Conservation (phyloP, 805 yeast genomes). For the Saccharomycopsis fibuligera region DNA sequence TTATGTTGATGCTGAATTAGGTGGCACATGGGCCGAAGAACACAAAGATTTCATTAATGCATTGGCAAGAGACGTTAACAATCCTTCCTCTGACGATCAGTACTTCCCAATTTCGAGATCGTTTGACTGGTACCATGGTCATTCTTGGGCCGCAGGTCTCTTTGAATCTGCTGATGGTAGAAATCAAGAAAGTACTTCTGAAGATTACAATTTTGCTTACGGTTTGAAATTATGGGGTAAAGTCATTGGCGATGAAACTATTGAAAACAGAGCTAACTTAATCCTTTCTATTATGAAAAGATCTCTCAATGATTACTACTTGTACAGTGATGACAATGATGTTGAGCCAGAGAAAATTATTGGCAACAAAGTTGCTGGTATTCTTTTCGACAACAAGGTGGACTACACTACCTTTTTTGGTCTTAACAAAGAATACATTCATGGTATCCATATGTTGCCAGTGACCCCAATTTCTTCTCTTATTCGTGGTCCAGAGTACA, state of each 20-base stretch:
- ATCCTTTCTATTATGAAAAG: constrained; percentile 49
- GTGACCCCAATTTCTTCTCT: constrained; percentile 61
- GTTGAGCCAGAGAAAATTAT: constrained; percentile 44
- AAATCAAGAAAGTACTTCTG: constrained; percentile 65
- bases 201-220: constrained; percentile 62
- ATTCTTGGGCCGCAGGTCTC: constrained; percentile 68
- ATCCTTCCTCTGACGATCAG: constrained; percentile 45
- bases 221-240: constrained; percentile 65
- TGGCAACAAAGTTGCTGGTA: constrained; percentile 60
- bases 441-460: constrained; percentile 77
- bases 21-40: constrained; percentile 45
- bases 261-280: constrained; percentile 50
- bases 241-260: constrained; percentile 45
- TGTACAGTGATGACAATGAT: constrained; percentile 42
- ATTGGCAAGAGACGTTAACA: constrained; percentile 60
- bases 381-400: constrained; percentile 61
- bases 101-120: constrained; percentile 59
- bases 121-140: constrained; percentile 71
- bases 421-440: constrained; percentile 50
- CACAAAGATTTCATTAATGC: constrained; percentile 54
- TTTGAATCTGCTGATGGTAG: constrained; percentile 59
- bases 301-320: constrained; percentile 49
- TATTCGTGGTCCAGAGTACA: constrained; percentile 48
- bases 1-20: constrained; percentile 48
- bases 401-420: constrained; percentile 73